Evolutionary conservation across 2,329 filamentous ascomycete genomes (phyloP).

Genomic region (Venturia carpophila): DNA sequence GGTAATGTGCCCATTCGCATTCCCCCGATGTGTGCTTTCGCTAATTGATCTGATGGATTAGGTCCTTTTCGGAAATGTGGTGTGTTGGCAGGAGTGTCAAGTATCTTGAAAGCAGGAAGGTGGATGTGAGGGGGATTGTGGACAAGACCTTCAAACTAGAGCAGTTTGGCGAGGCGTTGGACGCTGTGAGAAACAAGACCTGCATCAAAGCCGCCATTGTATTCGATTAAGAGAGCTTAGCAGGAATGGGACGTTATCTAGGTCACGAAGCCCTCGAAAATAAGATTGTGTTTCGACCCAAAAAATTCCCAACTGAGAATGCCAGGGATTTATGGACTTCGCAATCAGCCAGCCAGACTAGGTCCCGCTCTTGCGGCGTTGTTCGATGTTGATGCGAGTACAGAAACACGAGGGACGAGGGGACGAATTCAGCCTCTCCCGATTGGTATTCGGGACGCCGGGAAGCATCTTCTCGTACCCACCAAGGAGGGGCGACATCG

Average conservation of each 20-base stretch:
- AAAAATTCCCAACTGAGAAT: neutral
- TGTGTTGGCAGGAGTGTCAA: conserved; percentile 27
- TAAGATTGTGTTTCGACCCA: neutral
- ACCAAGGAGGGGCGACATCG: too few species aligned
- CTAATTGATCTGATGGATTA: neutral
- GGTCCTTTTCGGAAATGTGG: conserved; percentile 61
- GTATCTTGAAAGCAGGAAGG: conserved; percentile 49
- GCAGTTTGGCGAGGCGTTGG: conserved; percentile 61
- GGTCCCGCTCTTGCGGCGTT: neutral
- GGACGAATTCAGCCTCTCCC: too few species aligned
- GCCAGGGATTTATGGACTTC: too few species aligned
- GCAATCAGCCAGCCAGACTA: neutral
- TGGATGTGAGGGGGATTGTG: conserved; percentile 60
- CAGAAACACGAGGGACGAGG: too few species aligned
- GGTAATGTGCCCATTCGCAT: conserved; percentile 28
- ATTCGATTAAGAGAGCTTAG: conserved; percentile 44
- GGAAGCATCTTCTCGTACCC: too few species aligned
- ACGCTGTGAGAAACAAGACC: conserved; percentile 63
- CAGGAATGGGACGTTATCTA: neutral
- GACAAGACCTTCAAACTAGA: conserved; percentile 69
- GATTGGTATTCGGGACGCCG: too few species aligned
- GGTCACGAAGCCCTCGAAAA: neutral
- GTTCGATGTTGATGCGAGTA: too few species aligned
- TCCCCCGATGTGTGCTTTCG: too few species aligned
- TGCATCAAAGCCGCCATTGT: conserved; percentile 69